Conservation (phyloP, 106 monocot species). For the Cymbidium sinense region DNA sequence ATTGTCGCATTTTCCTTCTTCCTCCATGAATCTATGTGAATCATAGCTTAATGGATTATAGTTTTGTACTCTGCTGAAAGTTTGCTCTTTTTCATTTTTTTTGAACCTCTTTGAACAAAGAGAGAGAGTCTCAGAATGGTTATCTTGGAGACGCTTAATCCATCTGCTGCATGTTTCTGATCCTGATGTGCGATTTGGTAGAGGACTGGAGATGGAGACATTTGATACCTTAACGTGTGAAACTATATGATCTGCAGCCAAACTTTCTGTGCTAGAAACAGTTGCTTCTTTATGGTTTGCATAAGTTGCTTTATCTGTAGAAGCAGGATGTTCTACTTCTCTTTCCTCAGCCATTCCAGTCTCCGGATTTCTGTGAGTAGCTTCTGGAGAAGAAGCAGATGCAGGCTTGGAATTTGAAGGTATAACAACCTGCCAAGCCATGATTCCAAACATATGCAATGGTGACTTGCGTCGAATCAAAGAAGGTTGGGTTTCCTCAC, state of each 20-base stretch:
- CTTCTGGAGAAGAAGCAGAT: constrained; percentile 7
- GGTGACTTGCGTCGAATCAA: not conserved
- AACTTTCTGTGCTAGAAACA: constrained; percentile 25
- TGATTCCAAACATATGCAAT: not conserved
- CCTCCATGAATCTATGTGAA: constrained; percentile 5
- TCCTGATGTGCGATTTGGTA: not conserved
- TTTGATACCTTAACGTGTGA: constrained; percentile 4
- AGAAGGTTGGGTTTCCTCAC: not conserved
- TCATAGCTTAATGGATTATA: constrained; percentile 24
- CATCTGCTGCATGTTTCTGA: constrained; percentile 30
- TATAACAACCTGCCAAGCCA: constrained; percentile 8
- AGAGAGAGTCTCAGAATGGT: constrained; percentile 6
- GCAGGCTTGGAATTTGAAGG: not conserved
- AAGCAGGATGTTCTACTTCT: not conserved
- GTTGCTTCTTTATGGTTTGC: constrained; percentile 1
- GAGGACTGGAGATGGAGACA: too few species aligned
- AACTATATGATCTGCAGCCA: constrained; percentile 12
- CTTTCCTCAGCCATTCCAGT: not conserved
- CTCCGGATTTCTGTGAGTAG: not conserved
- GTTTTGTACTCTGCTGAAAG: not conserved
- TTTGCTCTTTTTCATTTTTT: not conserved
- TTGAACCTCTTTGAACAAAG: constrained; percentile 26
- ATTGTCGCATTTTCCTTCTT: constrained; percentile 11
- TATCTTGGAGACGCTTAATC: constrained; percentile 46
- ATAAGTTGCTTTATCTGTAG: not conserved